Evolutionary conservation across 805 yeast genomes (phyloP).

Genomic region (Starmera amethionina): DNA sequence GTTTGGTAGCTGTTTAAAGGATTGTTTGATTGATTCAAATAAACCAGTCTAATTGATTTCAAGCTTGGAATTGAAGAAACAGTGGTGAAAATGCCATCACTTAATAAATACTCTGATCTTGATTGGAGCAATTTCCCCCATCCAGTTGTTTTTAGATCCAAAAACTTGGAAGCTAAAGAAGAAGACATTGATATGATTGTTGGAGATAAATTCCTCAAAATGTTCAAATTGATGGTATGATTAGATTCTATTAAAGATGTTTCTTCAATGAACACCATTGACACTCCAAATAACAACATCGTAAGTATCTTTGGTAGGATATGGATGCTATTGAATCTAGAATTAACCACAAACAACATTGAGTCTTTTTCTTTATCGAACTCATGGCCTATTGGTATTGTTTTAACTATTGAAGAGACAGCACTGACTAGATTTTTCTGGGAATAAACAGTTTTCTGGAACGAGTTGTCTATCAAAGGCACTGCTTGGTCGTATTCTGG

Average conservation of each 20-base stretch:
- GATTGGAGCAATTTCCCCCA: constrained; percentile 7
- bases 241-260: constrained; percentile 11
- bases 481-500: constrained; percentile 19
- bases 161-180: constrained; percentile 4
- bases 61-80: constrained; percentile 23
- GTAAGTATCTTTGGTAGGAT: constrained; percentile 32
- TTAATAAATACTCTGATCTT: constrained; percentile 14
- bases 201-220: constrained; percentile 3
- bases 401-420: constrained; percentile 36
- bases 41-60: constrained; percentile 19
- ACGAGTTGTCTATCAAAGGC: constrained; percentile 24
- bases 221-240: constrained; percentile 1
- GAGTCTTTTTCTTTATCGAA: constrained; percentile 5
- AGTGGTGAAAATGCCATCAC: constrained; percentile 9
- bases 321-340: background rate
- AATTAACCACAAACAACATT: no score
- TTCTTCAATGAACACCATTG: constrained; percentile 16
- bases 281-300: constrained; percentile 24
- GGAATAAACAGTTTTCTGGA: constrained; percentile 28
- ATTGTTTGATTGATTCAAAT: constrained; percentile 3
- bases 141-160: background rate
- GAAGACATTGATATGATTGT: constrained; percentile 7
- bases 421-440: constrained; percentile 45
- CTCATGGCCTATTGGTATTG: constrained; percentile 27
- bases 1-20: constrained; percentile 17